Base-by-base conservation (phyloP, 768 basidiomycete genomes). In the Boletellus ananas region DNA sequence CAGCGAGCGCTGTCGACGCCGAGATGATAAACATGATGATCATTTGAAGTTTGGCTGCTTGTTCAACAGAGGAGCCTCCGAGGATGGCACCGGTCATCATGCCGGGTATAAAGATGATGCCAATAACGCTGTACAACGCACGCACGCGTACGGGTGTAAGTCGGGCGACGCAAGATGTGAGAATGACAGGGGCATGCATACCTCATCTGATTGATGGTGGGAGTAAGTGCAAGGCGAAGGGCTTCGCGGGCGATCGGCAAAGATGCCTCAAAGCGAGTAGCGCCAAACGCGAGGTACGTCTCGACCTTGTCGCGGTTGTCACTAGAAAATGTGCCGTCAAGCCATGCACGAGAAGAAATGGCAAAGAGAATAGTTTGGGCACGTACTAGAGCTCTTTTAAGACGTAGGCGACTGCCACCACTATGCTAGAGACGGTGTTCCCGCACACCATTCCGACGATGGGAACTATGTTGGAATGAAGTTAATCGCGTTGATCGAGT, bases 21-120 rank as follows among this genome's bases (percentile, higher is more conserved):
- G 84, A 83, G 39, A 94, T 90, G 85, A 94, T 89, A 68, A 94
- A 94, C 83, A 93, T 89, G 70, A 94, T 90, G 51, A 94, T 83
- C 85, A 93, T 93, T 59, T 94, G 93, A 14, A 94, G 71, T 45
- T 83, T 81, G 2, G 89, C 89, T 0, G 92, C 92, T 67, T 91
- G 90, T 17, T 89, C 77, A 35, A 94, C 87, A 25, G 85, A 84
- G 10, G 87, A 80, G 0, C 91, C 92, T 12, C 89, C 93, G 12
- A 94, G 81, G 52, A 95, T 85, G 5, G 92, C 89, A 56, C 92
- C 92, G 0, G 88, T 90, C 88, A 94, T 91, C 89, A 90, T 92
- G 1, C 90, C 90, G 1, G 87, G 87, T 48, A 87, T 89, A 16
- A 85, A 71, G 48, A 88, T 86, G 49, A 87, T 84, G 7, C 87